phyloP scores from a whole-genome alignment of 352 stramenopile genomes.

The Globisporangium camurandrum region DNA sequence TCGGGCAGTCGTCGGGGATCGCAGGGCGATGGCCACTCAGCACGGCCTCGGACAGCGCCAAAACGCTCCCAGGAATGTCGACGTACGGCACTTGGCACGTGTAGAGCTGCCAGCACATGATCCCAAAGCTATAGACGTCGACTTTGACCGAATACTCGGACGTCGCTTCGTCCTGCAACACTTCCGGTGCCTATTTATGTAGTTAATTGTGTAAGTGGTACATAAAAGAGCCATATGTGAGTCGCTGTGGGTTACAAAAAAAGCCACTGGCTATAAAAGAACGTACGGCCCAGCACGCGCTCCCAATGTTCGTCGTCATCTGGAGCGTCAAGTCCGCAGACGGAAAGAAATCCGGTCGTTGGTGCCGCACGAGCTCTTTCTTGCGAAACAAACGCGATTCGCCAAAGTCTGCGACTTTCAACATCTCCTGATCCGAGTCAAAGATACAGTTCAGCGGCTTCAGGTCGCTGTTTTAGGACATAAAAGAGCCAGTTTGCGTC shows the following conservation, averaged over 20 bases:
- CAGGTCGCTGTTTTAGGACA: conserved; percentile 50
- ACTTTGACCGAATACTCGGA: conserved; percentile 78
- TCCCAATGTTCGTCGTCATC: conserved; percentile 81
- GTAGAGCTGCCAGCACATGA: conserved; percentile 81
- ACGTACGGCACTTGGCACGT: conserved; percentile 64
- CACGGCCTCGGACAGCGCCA: conserved; percentile 69
- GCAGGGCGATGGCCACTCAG: conserved; percentile 47
- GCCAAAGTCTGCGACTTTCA: conserved; percentile 79
- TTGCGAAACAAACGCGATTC: conserved; percentile 65
- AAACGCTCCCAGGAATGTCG: conserved; percentile 69
- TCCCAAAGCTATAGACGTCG: conserved; percentile 81
- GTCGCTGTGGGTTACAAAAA: too few relatives aligned
- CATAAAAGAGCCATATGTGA: not conserved
- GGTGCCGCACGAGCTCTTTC: conserved; percentile 38
- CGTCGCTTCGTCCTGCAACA: conserved; percentile 59
- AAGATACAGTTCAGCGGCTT: conserved; percentile 84
- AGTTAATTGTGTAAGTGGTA: not conserved
- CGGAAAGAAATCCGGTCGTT: conserved; percentile 45
- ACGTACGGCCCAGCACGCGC: conserved; percentile 63
- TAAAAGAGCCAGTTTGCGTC: too few relatives aligned
- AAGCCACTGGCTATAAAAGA: not conserved
- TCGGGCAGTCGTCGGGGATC: conserved; percentile 53
- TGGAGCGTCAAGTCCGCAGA: conserved; percentile 57
- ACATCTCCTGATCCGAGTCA: conserved; percentile 61
- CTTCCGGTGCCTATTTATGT: conserved; percentile 45